Percentiles rank a stretch among this genome's conserved stretches.
These are phyloP conservation scores for Phytophthora boehmeriae DNA, from an alignment of 352 stramenopile species.

Conservation along the genomic window DNA sequence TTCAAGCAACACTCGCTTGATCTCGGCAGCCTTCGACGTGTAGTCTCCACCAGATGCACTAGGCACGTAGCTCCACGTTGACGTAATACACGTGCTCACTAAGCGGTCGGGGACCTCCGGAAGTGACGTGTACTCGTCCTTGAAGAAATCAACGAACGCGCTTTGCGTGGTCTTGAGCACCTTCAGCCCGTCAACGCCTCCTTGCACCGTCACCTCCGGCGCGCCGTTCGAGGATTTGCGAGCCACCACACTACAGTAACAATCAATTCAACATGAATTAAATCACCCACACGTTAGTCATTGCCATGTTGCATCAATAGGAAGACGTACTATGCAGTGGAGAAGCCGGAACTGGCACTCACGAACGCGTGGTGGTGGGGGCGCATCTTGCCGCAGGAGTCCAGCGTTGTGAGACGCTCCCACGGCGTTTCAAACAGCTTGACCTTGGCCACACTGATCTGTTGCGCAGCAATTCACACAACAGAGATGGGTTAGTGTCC, in stretches of 20 bases:
- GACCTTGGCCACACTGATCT: constrained; percentile 78
- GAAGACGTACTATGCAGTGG: constrained; percentile 62
- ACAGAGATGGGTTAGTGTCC: not conserved
- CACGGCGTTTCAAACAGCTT: constrained; percentile 81
- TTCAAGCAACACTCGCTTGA: constrained; percentile 77
- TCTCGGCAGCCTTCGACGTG: constrained; percentile 45
- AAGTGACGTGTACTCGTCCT: constrained; percentile 81
- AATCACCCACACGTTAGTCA: constrained; percentile 1
- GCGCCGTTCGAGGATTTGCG: constrained; percentile 47
- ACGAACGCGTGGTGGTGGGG: constrained; percentile 83
- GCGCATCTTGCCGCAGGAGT: constrained; percentile 60
- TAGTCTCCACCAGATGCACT: constrained; percentile 45
- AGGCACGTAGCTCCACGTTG: constrained; percentile 75
- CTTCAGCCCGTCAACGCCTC: constrained; percentile 68
- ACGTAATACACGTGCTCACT: constrained; percentile 75
- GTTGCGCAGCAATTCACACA: constrained; percentile 5
- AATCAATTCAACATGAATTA: not conserved
- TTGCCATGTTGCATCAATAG: not conserved
- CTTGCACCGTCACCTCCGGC: constrained; percentile 53
- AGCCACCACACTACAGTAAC: constrained; percentile 48
- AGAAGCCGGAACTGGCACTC: constrained; percentile 54
- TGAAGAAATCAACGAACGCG: constrained; percentile 88
- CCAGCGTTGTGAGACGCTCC: constrained; percentile 57
- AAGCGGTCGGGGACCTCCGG: constrained; percentile 79
- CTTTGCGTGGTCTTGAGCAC: constrained; percentile 92